Evolutionary conservation across 371 early-diverging fungal genomes (phyloP).

Genomic region (Apophysomyces elegans): DNA sequence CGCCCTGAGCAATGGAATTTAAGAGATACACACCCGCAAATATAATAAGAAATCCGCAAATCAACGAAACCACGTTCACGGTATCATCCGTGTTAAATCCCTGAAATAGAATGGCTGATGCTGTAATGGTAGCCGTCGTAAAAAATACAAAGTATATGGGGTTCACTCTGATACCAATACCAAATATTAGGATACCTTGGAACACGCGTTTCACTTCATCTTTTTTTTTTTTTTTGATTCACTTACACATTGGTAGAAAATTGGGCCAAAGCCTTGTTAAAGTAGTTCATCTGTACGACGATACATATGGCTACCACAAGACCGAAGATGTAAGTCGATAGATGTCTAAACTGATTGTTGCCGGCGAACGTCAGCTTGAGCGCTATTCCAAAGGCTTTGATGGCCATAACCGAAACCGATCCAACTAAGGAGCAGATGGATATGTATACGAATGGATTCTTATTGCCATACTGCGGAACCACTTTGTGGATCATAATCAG

Average conservation of each 20-base stretch:
- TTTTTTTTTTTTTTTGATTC: not conserved
- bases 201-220: not conserved
- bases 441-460: conserved; percentile 83
- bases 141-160: conserved; percentile 94
- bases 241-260: conserved; percentile 86
- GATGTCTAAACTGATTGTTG: conserved; percentile 85
- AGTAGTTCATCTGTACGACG: conserved; percentile 94
- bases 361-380: conserved; percentile 90
- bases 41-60: conserved; percentile 89
- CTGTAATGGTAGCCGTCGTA: conserved; percentile 90
- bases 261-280: conserved; percentile 92
- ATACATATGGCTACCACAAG: conserved; percentile 82
- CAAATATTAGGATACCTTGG: not conserved
- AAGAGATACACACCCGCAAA: conserved; percentile 90
- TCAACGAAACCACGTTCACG: conserved; percentile 77
- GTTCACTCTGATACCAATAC: conserved; percentile 57
- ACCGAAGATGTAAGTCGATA: conserved; percentile 86
- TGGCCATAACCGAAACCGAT: conserved; percentile 88
- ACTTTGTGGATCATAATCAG: conserved; percentile 80
- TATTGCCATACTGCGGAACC: conserved; percentile 80
- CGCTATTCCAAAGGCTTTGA: conserved; percentile 91
- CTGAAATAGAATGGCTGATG: conserved; percentile 85
- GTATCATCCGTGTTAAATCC: conserved; percentile 80
- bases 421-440: conserved; percentile 90
- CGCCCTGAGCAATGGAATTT: conserved; percentile 42